These are phyloP conservation scores for Pichia nanzhaoensis DNA, from an alignment of 805 yeast genomes.

Conservation along the genomic window DNA sequence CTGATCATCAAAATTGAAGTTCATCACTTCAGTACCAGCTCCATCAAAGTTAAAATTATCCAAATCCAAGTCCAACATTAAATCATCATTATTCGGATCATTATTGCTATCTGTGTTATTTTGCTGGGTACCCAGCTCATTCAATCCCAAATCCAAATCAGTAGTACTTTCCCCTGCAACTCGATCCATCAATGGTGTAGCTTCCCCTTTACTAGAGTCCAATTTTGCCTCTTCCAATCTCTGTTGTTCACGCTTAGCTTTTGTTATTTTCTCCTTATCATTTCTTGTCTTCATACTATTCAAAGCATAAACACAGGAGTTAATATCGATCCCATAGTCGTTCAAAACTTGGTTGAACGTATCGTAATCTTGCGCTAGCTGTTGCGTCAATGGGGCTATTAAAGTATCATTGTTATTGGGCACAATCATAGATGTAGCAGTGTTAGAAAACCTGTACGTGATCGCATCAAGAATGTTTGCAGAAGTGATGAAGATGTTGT, in stretches of 20 bases:
- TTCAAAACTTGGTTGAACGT: constrained; percentile 27
- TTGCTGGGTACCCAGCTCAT: background rate
- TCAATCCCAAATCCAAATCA: background rate
- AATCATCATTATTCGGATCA: constrained; percentile 13
- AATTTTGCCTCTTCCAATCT: constrained; percentile 13
- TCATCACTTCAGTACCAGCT: constrained; percentile 2
- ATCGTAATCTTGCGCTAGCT: constrained; percentile 22
- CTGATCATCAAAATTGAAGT: constrained; percentile 4
- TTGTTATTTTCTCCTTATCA: constrained; percentile 23
- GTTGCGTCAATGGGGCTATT: constrained; percentile 21
- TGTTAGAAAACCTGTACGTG: constrained; percentile 21
- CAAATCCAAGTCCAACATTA: constrained; percentile 25
- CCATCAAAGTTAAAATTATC: constrained; percentile 23
- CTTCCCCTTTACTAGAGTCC: background rate
- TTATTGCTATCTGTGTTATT: background rate
- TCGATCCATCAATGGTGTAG: background rate
- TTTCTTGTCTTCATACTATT: constrained; percentile 23
- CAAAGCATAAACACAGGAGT: constrained; percentile 25
- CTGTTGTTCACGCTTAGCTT: constrained; percentile 20
- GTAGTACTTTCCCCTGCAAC: constrained; percentile 16
- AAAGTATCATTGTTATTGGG: constrained; percentile 27
- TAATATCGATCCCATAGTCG: constrained; percentile 24
- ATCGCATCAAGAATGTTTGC: constrained; percentile 29
- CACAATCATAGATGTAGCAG: constrained; percentile 22
- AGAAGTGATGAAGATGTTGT: constrained; percentile 29